Evolutionary conservation across 2,329 filamentous ascomycete genomes (phyloP), one percentile per base, ranked within the genome.

Genomic region (Sclerotinia spermophila): DNA sequence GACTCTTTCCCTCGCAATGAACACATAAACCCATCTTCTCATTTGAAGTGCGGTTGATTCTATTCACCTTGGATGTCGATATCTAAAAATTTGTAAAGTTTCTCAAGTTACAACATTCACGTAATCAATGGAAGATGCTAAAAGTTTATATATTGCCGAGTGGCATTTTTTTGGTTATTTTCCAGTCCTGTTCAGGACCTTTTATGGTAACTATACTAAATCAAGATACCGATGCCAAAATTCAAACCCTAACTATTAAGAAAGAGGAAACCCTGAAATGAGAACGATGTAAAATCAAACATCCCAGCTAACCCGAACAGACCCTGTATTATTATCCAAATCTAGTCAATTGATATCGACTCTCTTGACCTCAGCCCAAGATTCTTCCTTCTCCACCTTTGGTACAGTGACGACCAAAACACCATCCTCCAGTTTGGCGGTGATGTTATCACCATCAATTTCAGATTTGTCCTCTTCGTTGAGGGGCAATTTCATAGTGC

Each of bases 351-450:
- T 48, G 72, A 89, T 85, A 70, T 89, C 86, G 55, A 90, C 84
- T 79, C 86, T 86, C 77, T 83, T 84, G 72, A 89, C 83, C 76
- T 89, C 86, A 35, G 88, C 90, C 83, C 88, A 89, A 27, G 60
- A 58, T 6, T 70, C 68, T 74, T 88, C 88, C 80, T 84, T 87
- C 78, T 91, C 88, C 11, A 87, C 77, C 83, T 93, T 94, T 11
- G 92, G 92, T 2, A 96, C 87, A n/a, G 87, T 89, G n/a, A 96
- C 84, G 48, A 90, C 83, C 75, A 96, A 80, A 1, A 96, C 82
- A 7, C 93, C 93, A 78, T 96, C 91, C 79, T 93, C 90, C 81
- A 96, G 85, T 81, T 89, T 93, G 3, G 92, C 92, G 3, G 84
- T 86, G 77, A 96, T 95, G 35, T 81, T 84, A 64, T 90, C 85